Conservation (phyloP, 78 protist species). For the Chrysochromulina parva region DNA sequence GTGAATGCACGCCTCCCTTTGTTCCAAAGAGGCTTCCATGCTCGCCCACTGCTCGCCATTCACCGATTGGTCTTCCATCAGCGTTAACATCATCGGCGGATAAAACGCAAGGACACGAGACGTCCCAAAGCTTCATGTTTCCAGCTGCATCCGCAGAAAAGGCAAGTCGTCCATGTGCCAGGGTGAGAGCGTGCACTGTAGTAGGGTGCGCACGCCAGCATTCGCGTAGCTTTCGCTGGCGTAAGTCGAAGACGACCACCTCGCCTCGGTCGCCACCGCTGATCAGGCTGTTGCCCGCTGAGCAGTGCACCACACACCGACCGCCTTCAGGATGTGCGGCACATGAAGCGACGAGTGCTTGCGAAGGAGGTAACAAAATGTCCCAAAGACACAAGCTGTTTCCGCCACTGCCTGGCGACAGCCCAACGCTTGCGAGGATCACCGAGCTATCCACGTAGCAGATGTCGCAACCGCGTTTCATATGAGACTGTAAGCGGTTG, state of each 20-base stretch:
- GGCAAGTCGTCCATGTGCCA: not conserved
- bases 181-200: not conserved
- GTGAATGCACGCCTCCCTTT: too few relatives aligned
- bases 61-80: too few relatives aligned
- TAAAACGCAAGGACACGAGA: too few relatives aligned
- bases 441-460: not conserved
- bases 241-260: not conserved
- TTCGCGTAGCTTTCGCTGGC: not conserved
- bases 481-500: not conserved
- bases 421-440: not conserved
- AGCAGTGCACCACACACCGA: not conserved
- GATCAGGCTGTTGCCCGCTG: not conserved
- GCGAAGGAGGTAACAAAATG: not conserved
- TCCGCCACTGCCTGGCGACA: not conserved
- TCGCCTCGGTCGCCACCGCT: not conserved
- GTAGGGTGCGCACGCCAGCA: not conserved
- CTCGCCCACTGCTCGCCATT: too few relatives aligned
- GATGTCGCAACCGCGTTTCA: not conserved
- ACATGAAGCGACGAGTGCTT: not conserved
- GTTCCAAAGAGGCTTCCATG: too few relatives aligned
- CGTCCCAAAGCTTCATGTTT: too few relatives aligned
- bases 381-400: not conserved
- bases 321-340: not conserved
- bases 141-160: not conserved
- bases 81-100: too few relatives aligned